Base-by-base conservation (phyloP, 1,284 basidiomycete genomes). In the Baeospora myosura region DNA sequence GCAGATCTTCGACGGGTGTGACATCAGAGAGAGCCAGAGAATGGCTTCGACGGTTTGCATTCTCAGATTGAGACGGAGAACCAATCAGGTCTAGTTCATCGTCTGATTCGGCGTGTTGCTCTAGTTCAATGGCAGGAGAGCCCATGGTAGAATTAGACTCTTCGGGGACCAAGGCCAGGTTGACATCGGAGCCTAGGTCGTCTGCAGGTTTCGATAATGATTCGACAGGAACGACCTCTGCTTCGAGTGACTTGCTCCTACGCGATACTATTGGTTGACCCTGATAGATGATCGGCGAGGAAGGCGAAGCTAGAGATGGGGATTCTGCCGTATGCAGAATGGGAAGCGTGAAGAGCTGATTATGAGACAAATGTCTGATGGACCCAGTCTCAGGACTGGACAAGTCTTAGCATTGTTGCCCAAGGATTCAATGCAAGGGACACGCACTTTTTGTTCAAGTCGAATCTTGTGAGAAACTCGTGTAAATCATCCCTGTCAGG, bases 381-480 rank as follows among this genome's bases (percentile, higher is more conserved):
- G 48, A 54, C 12, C 66, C 64, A 12, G 61, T 60, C 23, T 67
- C 63, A 17, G 60, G 62, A 45, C 69, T 72, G 38, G 3, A 14
- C 10, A 28, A 40, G 22, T 11, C 29, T 21, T 25, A 28, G 24
- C 32, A 36, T 37, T n/a, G 29, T 28, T 26, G 38, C 24, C 28
- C 36, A 43, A 43, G 41, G 47, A 36, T 45, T 42, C 26, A 26
- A 39, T 21, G 36, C 44, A 29, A 45, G 48, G 18, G 23, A 31
- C 18, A 61, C 72, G 50, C 58, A 78, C 72, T 74, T 62, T 48
- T 66, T 63, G 31, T 58, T 50, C 38, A 82, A 54, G 55, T 78
- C 71, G 51, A 74, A 76, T 51, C 65, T 65, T 35, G 69, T 65
- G 45, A 81, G 51, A 55, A 81, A 83, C 28, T 55, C 52, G 34